A percentile compares a stretch with the other conserved stretches of the same genome.
phyloP scores from a whole-genome alignment of 2,329 filamentous ascomycete genomes.

The Malbranchea zuffiana region DNA sequence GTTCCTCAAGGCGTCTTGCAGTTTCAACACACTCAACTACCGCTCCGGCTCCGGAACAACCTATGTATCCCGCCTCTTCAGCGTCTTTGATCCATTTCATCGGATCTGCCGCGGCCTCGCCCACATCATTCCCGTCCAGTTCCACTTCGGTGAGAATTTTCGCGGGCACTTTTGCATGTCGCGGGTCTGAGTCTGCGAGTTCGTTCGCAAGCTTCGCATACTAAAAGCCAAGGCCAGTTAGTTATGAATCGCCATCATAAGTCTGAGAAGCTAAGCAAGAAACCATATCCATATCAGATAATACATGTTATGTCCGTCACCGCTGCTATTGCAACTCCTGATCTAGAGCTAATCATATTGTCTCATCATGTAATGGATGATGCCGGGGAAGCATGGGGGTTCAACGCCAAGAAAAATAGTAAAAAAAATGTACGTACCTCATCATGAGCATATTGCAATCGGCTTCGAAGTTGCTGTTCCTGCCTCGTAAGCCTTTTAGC shows the following conservation, averaged over 20 bases:
- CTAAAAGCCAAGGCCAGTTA: slow-evolving; percentile 16
- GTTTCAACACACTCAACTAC: slow-evolving; percentile 32
- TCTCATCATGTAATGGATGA: slow-evolving; percentile 43
- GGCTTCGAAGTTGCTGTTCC: slow-evolving; percentile 29
- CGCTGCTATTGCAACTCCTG: slow-evolving; percentile 53
- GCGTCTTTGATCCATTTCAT: slow-evolving; percentile 13
- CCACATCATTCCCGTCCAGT: neutral
- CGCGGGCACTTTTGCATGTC: neutral
- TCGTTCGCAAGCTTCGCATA: slow-evolving; percentile 27
- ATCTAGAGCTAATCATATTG: slow-evolving; percentile 67
- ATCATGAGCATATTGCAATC: slow-evolving; percentile 29
- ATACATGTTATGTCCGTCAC: slow-evolving; percentile 54
- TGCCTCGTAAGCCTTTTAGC: slow-evolving; percentile 30
- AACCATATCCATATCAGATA: slow-evolving; percentile 38
- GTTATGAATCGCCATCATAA: neutral
- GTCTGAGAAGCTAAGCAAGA: neutral
- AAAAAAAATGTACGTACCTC: slow-evolving; percentile 26
- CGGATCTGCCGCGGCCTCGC: slow-evolving; percentile 6
- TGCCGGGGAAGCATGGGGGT: slow-evolving; percentile 15
- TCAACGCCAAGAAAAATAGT: slow-evolving; percentile 3
- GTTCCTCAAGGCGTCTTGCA: slow-evolving; percentile 27
- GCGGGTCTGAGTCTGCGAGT: slow-evolving; percentile 18
- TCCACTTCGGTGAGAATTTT: neutral
- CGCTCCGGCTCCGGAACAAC: slow-evolving; percentile 19
- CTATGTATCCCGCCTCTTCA: slow-evolving; percentile 13